Evolutionary conservation across 139 green algal genomes (phyloP), one percentile per base, ranked within the genome.

Genomic region (Micromonas pusilla): DNA sequence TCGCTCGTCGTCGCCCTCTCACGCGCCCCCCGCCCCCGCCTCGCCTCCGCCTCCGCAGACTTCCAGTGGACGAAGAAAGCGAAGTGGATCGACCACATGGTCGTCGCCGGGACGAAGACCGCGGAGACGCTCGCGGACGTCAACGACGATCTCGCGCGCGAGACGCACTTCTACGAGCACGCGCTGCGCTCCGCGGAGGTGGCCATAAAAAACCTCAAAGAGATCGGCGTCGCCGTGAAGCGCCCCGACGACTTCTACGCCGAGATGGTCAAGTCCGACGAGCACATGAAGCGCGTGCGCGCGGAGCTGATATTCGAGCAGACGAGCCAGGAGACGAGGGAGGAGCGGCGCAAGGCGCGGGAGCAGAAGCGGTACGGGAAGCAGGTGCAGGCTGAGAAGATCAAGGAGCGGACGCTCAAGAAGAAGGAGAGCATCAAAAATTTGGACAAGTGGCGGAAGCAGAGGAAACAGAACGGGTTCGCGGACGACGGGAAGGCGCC

Each of bases 231-330:
- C 31, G 72, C 89, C 0, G 95, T 93, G 89, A 82, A 86, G 37
- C 85, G 94, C 1, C 94, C 94, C 0, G n/a, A 80, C 0, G 94
- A 98, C 86, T 98, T 97, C 82, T 97, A 96, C 67, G 94, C 94
- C 0, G 93, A 98, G 82, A 98, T 97, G 93, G 94, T 98, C 4
- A 98, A 98, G 86, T 90, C 63, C 23, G 94, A 98, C 77, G 86
- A 91, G 68, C 94, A 98, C 85, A 98, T 98, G 94, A 79, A 85
- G 36, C 88, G 87, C 37, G 86, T 97, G 9, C 94, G 94, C 81
- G 83, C 92, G 80, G 86, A 96, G 87, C 85, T 97, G 3, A 89
- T 95, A 82, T 87, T 88, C 26, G 90, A 97, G 84, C 87, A 94
- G 81, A 83, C 88, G 72, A 63, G 86, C 71, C 92, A 96, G 5